Base-by-base conservation (phyloP, 371 early-diverging fungal genomes). In the Umbelopsis sp. region DNA sequence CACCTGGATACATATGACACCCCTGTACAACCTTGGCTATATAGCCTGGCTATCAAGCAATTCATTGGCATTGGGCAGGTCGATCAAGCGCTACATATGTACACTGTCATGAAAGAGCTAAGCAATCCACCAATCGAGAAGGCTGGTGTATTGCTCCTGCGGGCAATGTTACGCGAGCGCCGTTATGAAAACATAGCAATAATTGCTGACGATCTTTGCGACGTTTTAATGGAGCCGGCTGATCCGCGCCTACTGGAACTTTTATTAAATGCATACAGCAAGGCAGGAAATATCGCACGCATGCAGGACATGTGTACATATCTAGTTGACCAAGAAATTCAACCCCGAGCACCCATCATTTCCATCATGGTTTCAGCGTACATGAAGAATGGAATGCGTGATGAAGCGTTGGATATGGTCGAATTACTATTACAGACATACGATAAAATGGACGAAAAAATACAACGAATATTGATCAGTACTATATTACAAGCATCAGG, bases 341-440 rank as follows among this genome's bases (percentile, higher is more conserved):
- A 57, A 35, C 18, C 29, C 3, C 22, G 57, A 35, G 57, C 35
- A 10, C 57, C 57, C 12, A 29, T 57, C 9, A 57, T 57, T 16
- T 24, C 57, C 29, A 57, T 57, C 35, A 57, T 57, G 32, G 12
- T 57, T 16, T 57, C 57, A 7, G 57, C 57, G 18, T 57, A 57
- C 32, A 35, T 29, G 18, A 57, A 57, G 35, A 35, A 7, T 18
- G 35, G 35, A 24, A 57, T 57, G 57, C 35, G 35, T 11, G 35
- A 29, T 57, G 57, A 57, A 57, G 57, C 57, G 32, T 35, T 57
- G 35, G 57, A 57, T 14, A 57, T 57, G 57, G 57, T 57, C 7
- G 57, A 57, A 32, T 8, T 57, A 35, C 57, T 57, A 16, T 18
- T 57, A 14, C 57, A 57, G 8, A 35, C 57, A 10, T 3, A 57